Base-by-base conservation (phyloP, 352 stramenopile species). In the Phytophthora citrophthora region DNA sequence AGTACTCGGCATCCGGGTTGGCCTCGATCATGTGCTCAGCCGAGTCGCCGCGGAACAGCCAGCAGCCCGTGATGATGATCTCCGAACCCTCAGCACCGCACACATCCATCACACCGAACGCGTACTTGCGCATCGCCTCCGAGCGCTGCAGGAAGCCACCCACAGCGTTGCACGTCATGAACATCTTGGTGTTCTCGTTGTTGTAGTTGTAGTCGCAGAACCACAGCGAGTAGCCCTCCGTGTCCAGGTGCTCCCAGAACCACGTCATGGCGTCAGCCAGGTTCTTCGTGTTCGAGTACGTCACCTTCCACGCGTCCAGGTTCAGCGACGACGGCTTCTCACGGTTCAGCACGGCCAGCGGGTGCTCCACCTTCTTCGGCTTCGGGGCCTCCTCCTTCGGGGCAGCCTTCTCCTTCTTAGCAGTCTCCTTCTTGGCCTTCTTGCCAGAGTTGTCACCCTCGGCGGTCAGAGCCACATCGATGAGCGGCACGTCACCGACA, bases 171-270 rank as follows among this genome's bases (percentile, higher is more conserved):
- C 80, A 89, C 58, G 83, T 94, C 93, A 97, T 98, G 83, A 98
- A 98, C 50, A 93, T 75, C 66, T 91, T 91, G 56, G 88, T 96
- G 80, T 97, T 96, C 67, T 98, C 94, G 18, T 91, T 82, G 73
- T 97, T 96, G 76, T 98, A 97, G 66, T 97, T 97, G 85, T 98
- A 98, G 53, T 93, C 77, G 67, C 80, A 92, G 65, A 95, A 88
- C 89, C 89, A 98, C 48, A 98, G 61, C 38, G 82, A 95, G 83
- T 93, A 98, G 43, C 91, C 93, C 70, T 95, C 81, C 18, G 65
- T 52, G 74, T 98, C 94, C 56, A 94, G 90, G 32, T 86, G 68
- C 61, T 96, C 80, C 89, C 90, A 98, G 81, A 98, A 97, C 71
- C 84, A 83, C 59, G 91, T 74, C 91, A 98, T 98, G 60, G 77